Percentiles rank a stretch among this genome's conserved stretches.
These are phyloP conservation scores for Cinnamomum chago DNA, from an alignment of 164 flowering plant genomes.

Conservation along the genomic window DNA sequence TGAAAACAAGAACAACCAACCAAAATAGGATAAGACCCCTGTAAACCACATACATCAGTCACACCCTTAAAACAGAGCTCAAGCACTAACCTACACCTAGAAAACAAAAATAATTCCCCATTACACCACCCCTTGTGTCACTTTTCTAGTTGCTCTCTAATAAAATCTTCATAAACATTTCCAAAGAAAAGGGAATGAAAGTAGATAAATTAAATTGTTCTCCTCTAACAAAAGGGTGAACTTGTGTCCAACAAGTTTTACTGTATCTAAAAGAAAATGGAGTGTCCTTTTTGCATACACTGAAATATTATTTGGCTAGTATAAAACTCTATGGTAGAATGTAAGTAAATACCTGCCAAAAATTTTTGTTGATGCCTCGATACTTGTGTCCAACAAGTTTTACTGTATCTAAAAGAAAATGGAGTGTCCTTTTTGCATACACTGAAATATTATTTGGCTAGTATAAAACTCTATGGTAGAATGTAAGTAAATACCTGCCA, in stretches of 20 bases:
- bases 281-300: not conserved
- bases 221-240: not conserved
- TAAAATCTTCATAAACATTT: too few relatives aligned
- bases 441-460: not conserved
- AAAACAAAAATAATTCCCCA: too few relatives aligned
- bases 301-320: not conserved
- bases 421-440: not conserved
- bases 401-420: not conserved
- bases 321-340: slow-evolving; percentile 4
- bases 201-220: not conserved
- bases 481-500: slow-evolving; percentile 60
- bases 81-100: too few relatives aligned
- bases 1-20: too few relatives aligned
- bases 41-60: too few relatives aligned
- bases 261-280: not conserved
- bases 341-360: slow-evolving; percentile 65
- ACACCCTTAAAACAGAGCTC: too few relatives aligned
- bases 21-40: too few relatives aligned
- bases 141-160: too few relatives aligned
- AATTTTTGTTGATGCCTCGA: slow-evolving; percentile 51
- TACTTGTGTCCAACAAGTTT: slow-evolving; percentile 55
- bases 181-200: too few relatives aligned
- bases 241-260: not conserved
- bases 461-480: slow-evolving; percentile 1
- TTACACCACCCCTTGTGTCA: too few relatives aligned